Conservation (phyloP, 306 rosid species). For the Alnus glutinosa region DNA sequence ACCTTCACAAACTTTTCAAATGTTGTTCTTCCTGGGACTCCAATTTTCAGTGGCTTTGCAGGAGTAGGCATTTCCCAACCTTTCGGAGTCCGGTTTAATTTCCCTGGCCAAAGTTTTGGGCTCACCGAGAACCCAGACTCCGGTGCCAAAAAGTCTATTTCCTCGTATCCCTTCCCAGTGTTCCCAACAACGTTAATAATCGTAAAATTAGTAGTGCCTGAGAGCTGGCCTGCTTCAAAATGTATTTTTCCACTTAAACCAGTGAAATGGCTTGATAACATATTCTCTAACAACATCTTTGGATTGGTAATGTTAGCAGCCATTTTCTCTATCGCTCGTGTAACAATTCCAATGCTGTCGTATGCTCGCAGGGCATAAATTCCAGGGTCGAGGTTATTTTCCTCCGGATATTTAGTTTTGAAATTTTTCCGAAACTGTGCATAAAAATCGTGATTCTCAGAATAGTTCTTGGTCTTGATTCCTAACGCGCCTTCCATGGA, state of each 20-base stretch:
- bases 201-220: conserved; percentile 34
- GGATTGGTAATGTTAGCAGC: conserved; percentile 3
- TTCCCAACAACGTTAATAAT: conserved; percentile 49
- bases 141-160: conserved; percentile 59
- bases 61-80: conserved; percentile 66
- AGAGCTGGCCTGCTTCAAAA: conserved; percentile 43
- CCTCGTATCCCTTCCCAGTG: conserved; percentile 34
- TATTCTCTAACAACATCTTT: conserved; percentile 18
- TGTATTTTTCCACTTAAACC: conserved; percentile 69
- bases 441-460: conserved; percentile 36
- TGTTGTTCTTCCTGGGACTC: conserved; percentile 51
- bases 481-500: conserved; percentile 73
- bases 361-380: conserved; percentile 63
- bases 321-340: conserved; percentile 46
- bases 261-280: conserved; percentile 38
- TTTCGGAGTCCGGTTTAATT: conserved; percentile 36
- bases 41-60: conserved; percentile 49
- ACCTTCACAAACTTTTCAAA: conserved; percentile 61
- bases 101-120: conserved; percentile 33
- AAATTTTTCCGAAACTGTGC: conserved; percentile 38
- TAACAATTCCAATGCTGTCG: conserved; percentile 51
- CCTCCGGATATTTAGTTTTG: conserved; percentile 35
- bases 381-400: conserved; percentile 50
- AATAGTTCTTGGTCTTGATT: conserved; percentile 50
- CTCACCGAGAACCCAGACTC: conserved; percentile 33